Conservation (phyloP, 805 yeast genomes). For the Sporopachydermia lactativora region DNA sequence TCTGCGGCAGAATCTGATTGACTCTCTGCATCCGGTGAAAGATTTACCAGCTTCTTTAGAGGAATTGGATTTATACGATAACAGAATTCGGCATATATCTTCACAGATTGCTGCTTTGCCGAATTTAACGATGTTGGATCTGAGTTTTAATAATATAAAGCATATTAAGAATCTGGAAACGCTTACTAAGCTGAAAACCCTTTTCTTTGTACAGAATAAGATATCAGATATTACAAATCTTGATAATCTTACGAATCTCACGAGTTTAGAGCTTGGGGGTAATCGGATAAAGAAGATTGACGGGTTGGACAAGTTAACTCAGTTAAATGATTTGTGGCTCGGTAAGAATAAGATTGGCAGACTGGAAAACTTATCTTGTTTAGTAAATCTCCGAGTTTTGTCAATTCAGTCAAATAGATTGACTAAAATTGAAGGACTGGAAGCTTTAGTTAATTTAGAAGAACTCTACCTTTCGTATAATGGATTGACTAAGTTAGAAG, state of each 20-base stretch:
- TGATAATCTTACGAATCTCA: slow-evolving; percentile 38
- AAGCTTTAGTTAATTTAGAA: slow-evolving; percentile 53
- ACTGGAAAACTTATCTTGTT: slow-evolving; percentile 44
- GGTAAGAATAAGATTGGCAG: slow-evolving; percentile 71
- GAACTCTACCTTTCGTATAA: slow-evolving; percentile 85
- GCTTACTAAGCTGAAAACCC: slow-evolving; percentile 43
- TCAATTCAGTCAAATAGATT: slow-evolving; percentile 83
- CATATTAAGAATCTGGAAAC: slow-evolving; percentile 67
- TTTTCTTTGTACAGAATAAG: slow-evolving; percentile 83
- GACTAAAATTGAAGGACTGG: slow-evolving; percentile 69
- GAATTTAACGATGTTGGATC: slow-evolving; percentile 49
- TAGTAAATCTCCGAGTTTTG: slow-evolving; percentile 53
- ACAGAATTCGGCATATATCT: slow-evolving; percentile 76
- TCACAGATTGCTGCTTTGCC: slow-evolving; percentile 47
- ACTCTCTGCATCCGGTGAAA: slow-evolving; percentile 60
- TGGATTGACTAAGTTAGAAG: slow-evolving; percentile 60
- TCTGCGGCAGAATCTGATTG: slow-evolving; percentile 72
- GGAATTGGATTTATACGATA: slow-evolving; percentile 84
- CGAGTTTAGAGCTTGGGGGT: slow-evolving; percentile 82
- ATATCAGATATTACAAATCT: slow-evolving; percentile 60
- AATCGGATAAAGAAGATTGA: slow-evolving; percentile 47
- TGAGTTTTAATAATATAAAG: slow-evolving; percentile 81
- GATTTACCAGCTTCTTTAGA: slow-evolving; percentile 41
- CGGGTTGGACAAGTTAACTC: slow-evolving; percentile 37
- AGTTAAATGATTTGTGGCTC: slow-evolving; percentile 72